Conservation (phyloP, 2,329 filamentous ascomycete species). For the Lachnellula suecica region DNA sequence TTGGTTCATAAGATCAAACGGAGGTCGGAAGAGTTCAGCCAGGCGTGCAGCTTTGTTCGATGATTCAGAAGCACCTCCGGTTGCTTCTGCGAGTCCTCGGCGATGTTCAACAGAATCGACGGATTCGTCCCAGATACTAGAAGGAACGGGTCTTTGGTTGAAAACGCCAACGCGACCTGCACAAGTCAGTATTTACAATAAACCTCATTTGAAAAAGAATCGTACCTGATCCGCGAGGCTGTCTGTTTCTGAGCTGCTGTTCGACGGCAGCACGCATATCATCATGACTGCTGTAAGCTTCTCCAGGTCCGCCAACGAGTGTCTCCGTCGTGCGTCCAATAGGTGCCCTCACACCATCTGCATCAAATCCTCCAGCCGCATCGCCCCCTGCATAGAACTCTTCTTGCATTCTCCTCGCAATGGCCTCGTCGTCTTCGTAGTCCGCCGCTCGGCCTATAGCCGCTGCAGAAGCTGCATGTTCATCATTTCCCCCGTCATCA, state of each 20-base stretch:
- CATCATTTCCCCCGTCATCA: constrained; percentile 37
- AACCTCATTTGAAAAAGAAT: constrained; percentile 3
- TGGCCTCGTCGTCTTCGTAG: constrained; percentile 87
- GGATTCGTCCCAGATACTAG: constrained; percentile 50
- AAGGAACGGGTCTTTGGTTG: constrained; percentile 56
- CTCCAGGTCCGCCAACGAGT: constrained; percentile 68
- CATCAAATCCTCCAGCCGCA: constrained; percentile 39
- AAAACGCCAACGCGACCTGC: constrained; percentile 60
- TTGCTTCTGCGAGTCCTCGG: constrained; percentile 56
- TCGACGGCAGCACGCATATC: constrained; percentile 33
- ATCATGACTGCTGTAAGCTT: constrained; percentile 47
- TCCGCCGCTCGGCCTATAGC: constrained; percentile 49
- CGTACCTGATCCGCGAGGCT: constrained; percentile 26
- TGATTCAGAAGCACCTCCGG: constrained; percentile 63
- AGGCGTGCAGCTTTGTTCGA: constrained; percentile 74
- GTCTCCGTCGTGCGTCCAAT: constrained; percentile 92
- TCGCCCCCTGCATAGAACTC: constrained; percentile 72
- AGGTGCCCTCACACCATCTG: constrained; percentile 77
- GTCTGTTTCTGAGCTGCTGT: constrained; percentile 34
- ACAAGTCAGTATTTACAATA: constrained; percentile 18
- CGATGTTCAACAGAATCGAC: constrained; percentile 44
- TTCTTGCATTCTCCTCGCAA: constrained; percentile 88
- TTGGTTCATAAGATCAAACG: constrained; percentile 83
- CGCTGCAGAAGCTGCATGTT: constrained; percentile 26
- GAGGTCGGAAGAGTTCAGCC: constrained; percentile 88